These are phyloP conservation scores for Suillus occidentalis DNA, from an alignment of 768 basidiomycete genomes.

Conservation along the genomic window DNA sequence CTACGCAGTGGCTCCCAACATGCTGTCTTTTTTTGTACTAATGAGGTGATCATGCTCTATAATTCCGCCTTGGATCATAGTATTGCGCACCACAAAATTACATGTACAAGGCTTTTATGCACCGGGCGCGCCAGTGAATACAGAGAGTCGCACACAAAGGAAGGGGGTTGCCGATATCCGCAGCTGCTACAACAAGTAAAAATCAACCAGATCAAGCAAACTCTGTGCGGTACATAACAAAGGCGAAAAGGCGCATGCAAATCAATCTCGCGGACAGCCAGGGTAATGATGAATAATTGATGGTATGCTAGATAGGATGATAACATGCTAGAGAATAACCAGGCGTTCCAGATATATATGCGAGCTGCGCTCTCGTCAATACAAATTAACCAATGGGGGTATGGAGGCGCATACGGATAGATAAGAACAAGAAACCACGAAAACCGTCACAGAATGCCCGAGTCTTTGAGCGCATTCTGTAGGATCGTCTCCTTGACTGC, in stretches of 20 bases:
- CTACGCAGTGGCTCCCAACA: background rate
- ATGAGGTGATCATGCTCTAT: background rate
- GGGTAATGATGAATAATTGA: conserved; percentile 21
- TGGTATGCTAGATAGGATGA: conserved; percentile 28
- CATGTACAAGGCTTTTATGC: background rate
- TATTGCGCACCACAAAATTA: background rate
- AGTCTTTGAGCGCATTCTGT: conserved; percentile 84
- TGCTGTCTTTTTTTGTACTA: background rate
- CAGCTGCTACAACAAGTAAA: background rate
- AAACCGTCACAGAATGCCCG: conserved; percentile 64
- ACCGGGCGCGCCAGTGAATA: background rate
- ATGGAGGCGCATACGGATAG: conserved; percentile 24
- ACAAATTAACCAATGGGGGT: conserved; percentile 8
- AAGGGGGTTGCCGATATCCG: background rate
- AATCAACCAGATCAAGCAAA: conserved; percentile 1
- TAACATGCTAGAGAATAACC: conserved; percentile 24
- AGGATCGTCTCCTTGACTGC: conserved; percentile 93
- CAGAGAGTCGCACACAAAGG: background rate
- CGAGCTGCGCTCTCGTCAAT: conserved; percentile 15
- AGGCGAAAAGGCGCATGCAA: background rate
- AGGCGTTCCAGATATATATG: conserved; percentile 34
- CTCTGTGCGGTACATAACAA: background rate
- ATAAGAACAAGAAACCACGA: conserved; percentile 5
- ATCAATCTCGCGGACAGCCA: conserved; percentile 1
- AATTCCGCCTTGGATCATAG: background rate